phyloP scores from a whole-genome alignment of 2,329 filamentous ascomycete species.

The Cladophialophora carrionii region DNA sequence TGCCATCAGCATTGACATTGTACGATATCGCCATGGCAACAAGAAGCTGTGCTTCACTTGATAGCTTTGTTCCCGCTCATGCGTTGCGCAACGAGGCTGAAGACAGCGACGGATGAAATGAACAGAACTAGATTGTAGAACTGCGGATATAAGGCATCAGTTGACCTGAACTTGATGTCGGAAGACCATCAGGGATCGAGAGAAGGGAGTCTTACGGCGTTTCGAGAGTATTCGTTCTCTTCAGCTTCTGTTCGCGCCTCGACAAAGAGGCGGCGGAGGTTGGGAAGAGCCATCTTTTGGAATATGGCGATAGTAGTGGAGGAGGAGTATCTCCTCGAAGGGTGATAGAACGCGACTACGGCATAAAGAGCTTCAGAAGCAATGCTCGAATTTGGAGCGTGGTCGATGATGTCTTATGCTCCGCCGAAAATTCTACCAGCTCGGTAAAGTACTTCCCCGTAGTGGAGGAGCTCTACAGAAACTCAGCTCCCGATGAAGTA shows the following conservation, averaged over 20 bases:
- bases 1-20: not conserved
- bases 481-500: too few relatives aligned
- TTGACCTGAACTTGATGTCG: not conserved
- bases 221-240: slow-evolving; percentile 90
- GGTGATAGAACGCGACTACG: not conserved
- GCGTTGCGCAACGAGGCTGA: slow-evolving; percentile 88
- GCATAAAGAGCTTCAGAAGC: too few relatives aligned
- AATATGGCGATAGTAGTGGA: not conserved
- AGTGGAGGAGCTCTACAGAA: too few relatives aligned
- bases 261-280: slow-evolving; percentile 93
- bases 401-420: too few relatives aligned
- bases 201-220: slow-evolving; percentile 66
- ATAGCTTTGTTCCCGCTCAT: slow-evolving; percentile 58
- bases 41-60: slow-evolving; percentile 40
- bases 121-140: slow-evolving; percentile 98
- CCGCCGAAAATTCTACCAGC: too few relatives aligned
- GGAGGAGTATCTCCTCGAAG: too few relatives aligned
- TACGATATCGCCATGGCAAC: not conserved
- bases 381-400: too few relatives aligned
- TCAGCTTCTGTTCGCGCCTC: slow-evolving; percentile 91
- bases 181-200: too few relatives aligned
- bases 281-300: slow-evolving; percentile 64
- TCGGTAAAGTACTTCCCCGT: too few relatives aligned
- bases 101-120: slow-evolving; percentile 92
- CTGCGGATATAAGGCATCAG: slow-evolving; percentile 52